phyloP scores from a whole-genome alignment of 768 basidiomycete genomes.

The Mycena amicta region DNA sequence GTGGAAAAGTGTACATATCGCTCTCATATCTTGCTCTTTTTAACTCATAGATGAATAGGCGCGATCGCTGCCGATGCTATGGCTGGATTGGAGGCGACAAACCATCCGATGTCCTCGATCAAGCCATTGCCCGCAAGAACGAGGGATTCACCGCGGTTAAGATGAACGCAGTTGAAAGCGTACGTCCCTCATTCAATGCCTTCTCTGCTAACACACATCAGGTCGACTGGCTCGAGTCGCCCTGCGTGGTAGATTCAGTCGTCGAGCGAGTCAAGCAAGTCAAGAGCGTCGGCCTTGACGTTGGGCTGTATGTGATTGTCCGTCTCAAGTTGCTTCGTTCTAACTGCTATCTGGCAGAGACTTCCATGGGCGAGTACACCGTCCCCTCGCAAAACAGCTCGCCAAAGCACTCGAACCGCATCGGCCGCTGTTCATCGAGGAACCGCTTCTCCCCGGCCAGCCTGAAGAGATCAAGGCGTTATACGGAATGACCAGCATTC shows the following conservation, averaged over 20 bases:
- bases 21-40: too few relatives aligned
- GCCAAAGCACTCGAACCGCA: conserved; percentile 61
- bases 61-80: conserved; percentile 60
- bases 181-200: conserved; percentile 13
- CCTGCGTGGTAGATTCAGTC: conserved; percentile 49
- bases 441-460: conserved; percentile 30
- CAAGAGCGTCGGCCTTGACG: conserved; percentile 58
- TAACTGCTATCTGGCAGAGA: conserved; percentile 38
- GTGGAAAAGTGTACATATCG: conserved; percentile 53
- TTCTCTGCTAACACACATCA: conserved; percentile 16
- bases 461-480: conserved; percentile 19
- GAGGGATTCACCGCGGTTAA: conserved; percentile 74
- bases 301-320: conserved; percentile 42
- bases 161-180: conserved; percentile 63
- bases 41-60: too few relatives aligned
- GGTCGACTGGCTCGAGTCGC: conserved; percentile 65
- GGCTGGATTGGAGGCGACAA: conserved; percentile 61
- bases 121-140: conserved; percentile 53
- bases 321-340: not conserved
- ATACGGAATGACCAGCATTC: conserved; percentile 17
- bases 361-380: conserved; percentile 72
- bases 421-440: conserved; percentile 68
- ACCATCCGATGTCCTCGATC: conserved; percentile 55
- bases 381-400: conserved; percentile 70
- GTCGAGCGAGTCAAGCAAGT: conserved; percentile 56